Percentiles rank a stretch among this genome's conserved stretches.
These are phyloP conservation scores for Halophytophthora polymorphica DNA, from an alignment of 352 stramenopile genomes.

Conservation along the genomic window DNA sequence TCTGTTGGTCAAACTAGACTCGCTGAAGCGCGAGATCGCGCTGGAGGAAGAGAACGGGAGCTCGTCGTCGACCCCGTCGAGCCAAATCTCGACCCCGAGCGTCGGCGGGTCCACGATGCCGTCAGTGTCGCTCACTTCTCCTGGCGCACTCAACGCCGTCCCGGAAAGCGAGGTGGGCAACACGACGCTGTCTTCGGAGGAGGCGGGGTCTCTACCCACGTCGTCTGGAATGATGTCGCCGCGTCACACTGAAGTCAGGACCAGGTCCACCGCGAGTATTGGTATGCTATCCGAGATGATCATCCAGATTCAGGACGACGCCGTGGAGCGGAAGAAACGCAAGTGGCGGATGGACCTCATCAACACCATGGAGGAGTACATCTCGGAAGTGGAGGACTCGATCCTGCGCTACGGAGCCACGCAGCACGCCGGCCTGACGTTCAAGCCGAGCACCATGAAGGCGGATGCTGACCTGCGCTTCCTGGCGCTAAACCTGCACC, in stretches of 20 bases:
- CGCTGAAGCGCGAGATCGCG: conserved; percentile 50
- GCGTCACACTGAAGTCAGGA: conserved; percentile 14
- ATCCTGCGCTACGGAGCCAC: conserved; percentile 72
- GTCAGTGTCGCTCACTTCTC: conserved; percentile 20
- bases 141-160: conserved; percentile 28
- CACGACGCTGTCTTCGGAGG: conserved; percentile 12
- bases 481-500: conserved; percentile 80
- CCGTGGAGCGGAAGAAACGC: conserved; percentile 70
- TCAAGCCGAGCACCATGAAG: conserved; percentile 89
- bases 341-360: conserved; percentile 79
- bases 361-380: conserved; percentile 77
- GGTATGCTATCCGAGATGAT: conserved; percentile 86
- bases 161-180: conserved; percentile 27
- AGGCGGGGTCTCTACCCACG: conserved; percentile 9
- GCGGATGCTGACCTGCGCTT: conserved; percentile 73
- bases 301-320: conserved; percentile 83
- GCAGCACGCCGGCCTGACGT: conserved; percentile 67
- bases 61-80: conserved; percentile 43
- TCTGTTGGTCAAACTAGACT: conserved; percentile 65
- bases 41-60: conserved; percentile 32
- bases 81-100: conserved; percentile 47
- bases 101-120: conserved; percentile 30
- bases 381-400: conserved; percentile 72
- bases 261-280: conserved; percentile 43
- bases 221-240: conserved; percentile 12